Percentiles rank a stretch among this genome's conserved stretches.
Evolutionary conservation across 2,329 filamentous ascomycete genomes (phyloP).

Genomic region (Mycosphaerella sp.): DNA sequence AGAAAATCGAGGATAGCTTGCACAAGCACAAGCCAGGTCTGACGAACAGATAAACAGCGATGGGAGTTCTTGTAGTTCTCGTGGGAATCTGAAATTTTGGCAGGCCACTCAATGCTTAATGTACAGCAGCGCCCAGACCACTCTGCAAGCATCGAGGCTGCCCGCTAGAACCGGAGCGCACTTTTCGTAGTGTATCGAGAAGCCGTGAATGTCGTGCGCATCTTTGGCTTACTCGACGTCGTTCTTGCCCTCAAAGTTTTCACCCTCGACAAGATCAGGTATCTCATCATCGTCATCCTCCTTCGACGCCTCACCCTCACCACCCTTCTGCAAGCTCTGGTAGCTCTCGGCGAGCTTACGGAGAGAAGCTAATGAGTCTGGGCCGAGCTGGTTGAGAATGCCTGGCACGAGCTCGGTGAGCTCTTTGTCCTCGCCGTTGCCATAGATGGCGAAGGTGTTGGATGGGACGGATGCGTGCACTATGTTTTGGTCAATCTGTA

Average conservation of each 20-base stretch:
- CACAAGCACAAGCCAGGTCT: too few species aligned
- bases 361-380: constrained; percentile 93
- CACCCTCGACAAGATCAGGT: constrained; percentile 90
- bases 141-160: background rate
- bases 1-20: too few species aligned
- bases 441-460: constrained; percentile 99
- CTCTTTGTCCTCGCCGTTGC: constrained; percentile 98
- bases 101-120: background rate
- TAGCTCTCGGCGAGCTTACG: constrained; percentile 99
- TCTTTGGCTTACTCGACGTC: constrained; percentile 66
- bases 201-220: background rate
- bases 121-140: background rate
- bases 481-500: constrained; percentile 36
- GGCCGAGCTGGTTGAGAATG: constrained; percentile 98
- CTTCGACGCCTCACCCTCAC: constrained; percentile 63
- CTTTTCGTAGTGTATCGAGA: background rate
- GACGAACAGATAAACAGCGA: too few species aligned
- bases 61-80: too few species aligned
- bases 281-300: constrained; percentile 82
- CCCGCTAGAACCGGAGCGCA: background rate
- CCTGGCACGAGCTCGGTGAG: constrained; percentile 98
- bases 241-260: constrained; percentile 87
- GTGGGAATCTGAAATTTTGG: too few species aligned
- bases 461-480: constrained; percentile 94
- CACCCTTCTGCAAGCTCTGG: constrained; percentile 96